A percentile compares a stretch with the other conserved stretches of the same genome.
Conservation (phyloP, 495 filamentous ascomycete species). For the Saxophila tyrrhenica region DNA sequence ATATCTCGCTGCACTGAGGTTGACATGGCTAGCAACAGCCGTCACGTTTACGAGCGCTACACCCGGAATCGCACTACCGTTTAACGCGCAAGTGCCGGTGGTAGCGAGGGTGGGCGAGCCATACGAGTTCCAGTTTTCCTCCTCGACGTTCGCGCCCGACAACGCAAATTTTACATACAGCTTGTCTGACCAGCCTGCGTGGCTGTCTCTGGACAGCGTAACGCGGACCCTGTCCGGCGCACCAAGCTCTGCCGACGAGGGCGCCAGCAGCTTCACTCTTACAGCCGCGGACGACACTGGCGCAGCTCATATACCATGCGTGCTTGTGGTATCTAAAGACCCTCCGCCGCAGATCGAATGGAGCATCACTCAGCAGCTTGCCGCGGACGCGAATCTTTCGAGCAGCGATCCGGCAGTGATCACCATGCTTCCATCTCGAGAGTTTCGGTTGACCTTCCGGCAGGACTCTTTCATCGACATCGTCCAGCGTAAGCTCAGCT, state of each 20-base stretch:
- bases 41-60: neutral
- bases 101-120: constrained; percentile 54
- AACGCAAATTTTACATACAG: constrained; percentile 46
- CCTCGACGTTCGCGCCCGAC: constrained; percentile 52
- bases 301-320: constrained; percentile 21
- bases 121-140: constrained; percentile 58
- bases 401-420: constrained; percentile 20
- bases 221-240: constrained; percentile 54
- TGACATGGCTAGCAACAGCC: neutral
- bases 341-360: constrained; percentile 16
- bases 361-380: constrained; percentile 23
- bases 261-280: constrained; percentile 39
- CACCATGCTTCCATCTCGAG: constrained; percentile 14
- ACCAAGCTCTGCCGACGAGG: constrained; percentile 45
- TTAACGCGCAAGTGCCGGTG: constrained; percentile 68
- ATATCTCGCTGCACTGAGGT: neutral
- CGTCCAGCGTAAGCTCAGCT: constrained; percentile 29
- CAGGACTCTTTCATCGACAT: constrained; percentile 21
- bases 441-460: constrained; percentile 24
- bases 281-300: constrained; percentile 22
- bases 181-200: constrained; percentile 49
- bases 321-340: constrained; percentile 20
- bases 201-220: constrained; percentile 55
- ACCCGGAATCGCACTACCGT: constrained; percentile 46
- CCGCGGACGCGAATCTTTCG: constrained; percentile 21